phyloP scores from a whole-genome alignment of 2,329 filamentous ascomycete genomes.

The Gyromitra esculenta region DNA sequence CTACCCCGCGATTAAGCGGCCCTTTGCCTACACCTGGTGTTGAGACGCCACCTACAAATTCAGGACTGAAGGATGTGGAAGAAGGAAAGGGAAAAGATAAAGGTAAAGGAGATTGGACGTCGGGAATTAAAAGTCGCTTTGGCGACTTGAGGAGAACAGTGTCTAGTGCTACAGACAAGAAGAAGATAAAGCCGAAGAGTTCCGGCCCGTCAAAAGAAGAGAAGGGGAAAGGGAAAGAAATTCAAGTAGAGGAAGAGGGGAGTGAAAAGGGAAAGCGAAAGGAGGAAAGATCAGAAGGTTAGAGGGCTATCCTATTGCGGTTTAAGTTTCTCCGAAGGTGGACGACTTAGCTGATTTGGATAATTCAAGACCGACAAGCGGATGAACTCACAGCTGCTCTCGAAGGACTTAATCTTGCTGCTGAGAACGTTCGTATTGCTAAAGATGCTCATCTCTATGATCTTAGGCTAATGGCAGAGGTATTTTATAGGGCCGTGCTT shows the following conservation, averaged over 20 bases:
- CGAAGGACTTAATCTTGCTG: slow-evolving; percentile 82
- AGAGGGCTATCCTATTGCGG: neutral
- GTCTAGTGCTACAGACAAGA: slow-evolving; percentile 41
- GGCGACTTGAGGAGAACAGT: slow-evolving; percentile 53
- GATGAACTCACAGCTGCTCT: slow-evolving; percentile 81
- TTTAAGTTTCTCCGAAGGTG: neutral
- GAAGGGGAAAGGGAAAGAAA: slow-evolving; percentile 58
- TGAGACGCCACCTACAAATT: neutral
- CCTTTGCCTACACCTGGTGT: neutral
- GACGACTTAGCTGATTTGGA: slow-evolving; percentile 57
- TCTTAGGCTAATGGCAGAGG: neutral
- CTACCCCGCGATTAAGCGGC: slow-evolving; percentile 12
- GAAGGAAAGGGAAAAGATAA: slow-evolving; percentile 39
- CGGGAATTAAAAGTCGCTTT: slow-evolving; percentile 49
- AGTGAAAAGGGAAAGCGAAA: slow-evolving; percentile 59
- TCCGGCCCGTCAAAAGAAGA: slow-evolving; percentile 60
- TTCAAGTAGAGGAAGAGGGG: slow-evolving; percentile 57
- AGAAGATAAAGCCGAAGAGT: slow-evolving; percentile 58
- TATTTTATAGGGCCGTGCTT: slow-evolving; percentile 70
- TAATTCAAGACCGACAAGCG: slow-evolving; percentile 63
- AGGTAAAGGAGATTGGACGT: slow-evolving; percentile 41
- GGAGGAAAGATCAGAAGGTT: slow-evolving; percentile 58
- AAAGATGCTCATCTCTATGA: neutral
- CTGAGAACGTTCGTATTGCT: slow-evolving; percentile 68
- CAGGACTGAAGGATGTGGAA: slow-evolving; percentile 16